Percentiles rank a stretch among this genome's conserved stretches.
phyloP scores from a whole-genome alignment of 441 rosid genomes.

The Pelargonium citronellum region DNA sequence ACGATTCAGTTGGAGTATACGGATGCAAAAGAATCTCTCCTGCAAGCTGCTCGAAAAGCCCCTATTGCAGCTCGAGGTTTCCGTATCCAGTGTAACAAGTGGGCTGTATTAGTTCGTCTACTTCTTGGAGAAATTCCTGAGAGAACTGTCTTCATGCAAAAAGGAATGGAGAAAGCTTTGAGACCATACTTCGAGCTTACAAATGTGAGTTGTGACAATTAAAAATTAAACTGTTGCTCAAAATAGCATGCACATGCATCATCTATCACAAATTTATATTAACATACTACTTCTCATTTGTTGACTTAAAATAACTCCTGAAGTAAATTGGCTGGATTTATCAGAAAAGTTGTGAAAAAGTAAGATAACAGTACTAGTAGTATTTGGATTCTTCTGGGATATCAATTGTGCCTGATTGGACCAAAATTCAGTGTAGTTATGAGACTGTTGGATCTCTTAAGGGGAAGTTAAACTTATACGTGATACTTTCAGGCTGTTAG shows the following conservation, averaged over 20 bases:
- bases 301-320: too few relatives aligned
- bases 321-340: too few relatives aligned
- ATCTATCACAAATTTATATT: not conserved
- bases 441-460: too few relatives aligned
- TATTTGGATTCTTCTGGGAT: too few relatives aligned
- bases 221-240: not conserved
- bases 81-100: conserved; percentile 49
- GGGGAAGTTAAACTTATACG: too few relatives aligned
- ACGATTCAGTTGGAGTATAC: conserved; percentile 65
- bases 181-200: conserved; percentile 58
- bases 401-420: too few relatives aligned
- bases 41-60: conserved; percentile 56
- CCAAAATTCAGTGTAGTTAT: too few relatives aligned
- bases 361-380: too few relatives aligned
- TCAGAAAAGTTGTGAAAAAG: too few relatives aligned
- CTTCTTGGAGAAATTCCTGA: conserved; percentile 59
- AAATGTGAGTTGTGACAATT: conserved; percentile 38
- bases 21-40: conserved; percentile 59
- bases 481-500: conserved; percentile 42
- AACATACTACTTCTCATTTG: too few relatives aligned
- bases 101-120: conserved; percentile 52
- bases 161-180: conserved; percentile 57
- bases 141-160: conserved; percentile 49
- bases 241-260: not conserved
- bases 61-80: conserved; percentile 53